Evolutionary conservation across 2,329 filamentous ascomycete genomes (phyloP).

Genomic region (Septoria petroselini): DNA sequence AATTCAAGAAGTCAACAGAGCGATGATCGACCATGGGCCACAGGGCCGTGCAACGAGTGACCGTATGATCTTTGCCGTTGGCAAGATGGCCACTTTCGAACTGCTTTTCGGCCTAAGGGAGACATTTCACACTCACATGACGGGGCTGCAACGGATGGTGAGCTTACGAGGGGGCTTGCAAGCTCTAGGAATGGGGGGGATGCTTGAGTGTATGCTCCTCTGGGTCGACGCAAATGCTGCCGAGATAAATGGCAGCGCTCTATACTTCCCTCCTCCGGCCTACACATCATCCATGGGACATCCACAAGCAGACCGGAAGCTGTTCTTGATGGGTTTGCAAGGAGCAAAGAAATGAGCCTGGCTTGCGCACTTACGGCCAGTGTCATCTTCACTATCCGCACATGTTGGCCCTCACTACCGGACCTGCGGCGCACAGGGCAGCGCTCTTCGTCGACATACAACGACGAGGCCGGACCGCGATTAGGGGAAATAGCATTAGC

Average conservation of each 20-base stretch:
- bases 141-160: conserved; percentile 45
- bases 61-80: conserved; percentile 48
- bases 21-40: conserved; percentile 35
- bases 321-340: conserved; percentile 24
- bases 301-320: conserved; percentile 21
- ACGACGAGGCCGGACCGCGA: too few relatives aligned
- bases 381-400: too few relatives aligned
- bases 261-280: conserved; percentile 33
- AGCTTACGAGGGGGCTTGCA: conserved; percentile 46
- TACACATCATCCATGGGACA: conserved; percentile 23
- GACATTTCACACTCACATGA: conserved; percentile 50
- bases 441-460: too few relatives aligned
- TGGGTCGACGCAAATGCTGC: conserved; percentile 47
- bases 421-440: too few relatives aligned
- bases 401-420: too few relatives aligned
- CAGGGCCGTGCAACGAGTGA: conserved; percentile 39
- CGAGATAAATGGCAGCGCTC: conserved; percentile 25
- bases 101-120: conserved; percentile 48
- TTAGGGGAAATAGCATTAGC: too few relatives aligned
- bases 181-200: conserved; percentile 45
- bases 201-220: conserved; percentile 48
- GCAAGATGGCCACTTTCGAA: conserved; percentile 54
- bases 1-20: conserved; percentile 45
- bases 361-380: too few relatives aligned
- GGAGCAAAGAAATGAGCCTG: conserved; percentile 4